phyloP scores from a whole-genome alignment of 441 rosid genomes.

The Francoa sonchifolia region DNA sequence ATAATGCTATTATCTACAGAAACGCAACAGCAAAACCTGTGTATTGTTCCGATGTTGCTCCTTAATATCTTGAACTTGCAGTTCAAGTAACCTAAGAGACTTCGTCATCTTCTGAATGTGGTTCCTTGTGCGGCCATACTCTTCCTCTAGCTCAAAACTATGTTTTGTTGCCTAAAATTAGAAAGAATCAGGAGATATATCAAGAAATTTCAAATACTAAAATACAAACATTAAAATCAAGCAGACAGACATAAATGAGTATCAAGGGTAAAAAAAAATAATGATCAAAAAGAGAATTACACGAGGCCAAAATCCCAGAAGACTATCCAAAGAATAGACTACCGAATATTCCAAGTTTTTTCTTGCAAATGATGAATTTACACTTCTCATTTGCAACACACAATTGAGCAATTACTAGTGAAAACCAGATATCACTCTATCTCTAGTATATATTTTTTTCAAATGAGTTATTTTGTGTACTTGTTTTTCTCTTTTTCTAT shows the following conservation, averaged over 20 bases:
- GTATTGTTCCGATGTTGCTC: constrained; percentile 60
- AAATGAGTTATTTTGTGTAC: no score
- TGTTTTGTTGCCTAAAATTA: constrained; percentile 51
- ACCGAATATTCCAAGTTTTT: no score
- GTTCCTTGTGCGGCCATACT: constrained; percentile 29
- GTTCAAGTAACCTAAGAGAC: constrained; percentile 41
- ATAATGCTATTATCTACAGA: background rate
- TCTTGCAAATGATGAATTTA: no score
- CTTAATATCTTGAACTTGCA: constrained; percentile 56
- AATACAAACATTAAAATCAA: constrained; percentile 3
- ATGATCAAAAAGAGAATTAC: background rate
- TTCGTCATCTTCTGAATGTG: constrained; percentile 33
- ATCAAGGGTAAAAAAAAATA: background rate
- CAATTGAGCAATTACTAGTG: no score
- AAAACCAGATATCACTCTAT: no score
- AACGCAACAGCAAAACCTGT: constrained; percentile 43
- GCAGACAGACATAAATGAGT: background rate
- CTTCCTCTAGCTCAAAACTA: constrained; percentile 49
- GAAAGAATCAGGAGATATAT: constrained; percentile 3
- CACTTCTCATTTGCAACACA: no score
- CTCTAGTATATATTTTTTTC: no score
- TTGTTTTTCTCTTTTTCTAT: no score
- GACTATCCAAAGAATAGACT: no score
- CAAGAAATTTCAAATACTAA: constrained; percentile 1
- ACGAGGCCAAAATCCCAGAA: no score